Conservation (phyloP, 2,329 filamentous ascomycete species). For the Chaetomiaceae sp. region DNA sequence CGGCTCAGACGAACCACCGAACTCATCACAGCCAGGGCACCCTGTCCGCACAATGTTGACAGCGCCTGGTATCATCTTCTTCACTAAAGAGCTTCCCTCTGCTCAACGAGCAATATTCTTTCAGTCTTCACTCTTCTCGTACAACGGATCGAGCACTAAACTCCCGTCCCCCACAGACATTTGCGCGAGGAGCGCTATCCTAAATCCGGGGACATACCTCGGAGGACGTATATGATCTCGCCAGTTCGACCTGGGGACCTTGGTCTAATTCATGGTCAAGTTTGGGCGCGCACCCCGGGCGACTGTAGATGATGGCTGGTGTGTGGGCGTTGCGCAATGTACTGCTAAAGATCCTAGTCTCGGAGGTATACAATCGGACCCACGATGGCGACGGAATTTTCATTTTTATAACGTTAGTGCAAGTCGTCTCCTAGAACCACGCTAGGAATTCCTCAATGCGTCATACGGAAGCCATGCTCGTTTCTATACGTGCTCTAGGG, state of each 20-base stretch:
- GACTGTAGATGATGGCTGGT: not conserved
- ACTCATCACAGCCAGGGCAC: not conserved
- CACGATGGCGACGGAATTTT: constrained; percentile 27
- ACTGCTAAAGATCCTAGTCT: constrained; percentile 18
- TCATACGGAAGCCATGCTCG: no score
- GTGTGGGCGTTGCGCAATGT: not conserved
- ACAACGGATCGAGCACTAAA: not conserved
- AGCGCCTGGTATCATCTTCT: not conserved
- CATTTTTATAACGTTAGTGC: constrained; percentile 28
- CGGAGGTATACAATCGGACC: constrained; percentile 22
- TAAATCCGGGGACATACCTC: not conserved
- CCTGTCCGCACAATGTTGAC: not conserved
- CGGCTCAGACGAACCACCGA: not conserved
- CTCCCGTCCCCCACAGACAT: not conserved
- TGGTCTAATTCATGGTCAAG: not conserved
- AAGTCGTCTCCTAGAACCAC: constrained; percentile 20
- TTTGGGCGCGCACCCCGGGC: not conserved
- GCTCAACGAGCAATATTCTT: not conserved
- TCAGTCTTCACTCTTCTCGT: not conserved
- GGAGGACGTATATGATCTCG: not conserved
- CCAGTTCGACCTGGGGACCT: not conserved
- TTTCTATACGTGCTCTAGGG: no score
- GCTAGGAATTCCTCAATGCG: constrained; percentile 17
- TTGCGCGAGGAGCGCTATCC: not conserved
- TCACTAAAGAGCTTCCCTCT: not conserved